Evolutionary conservation across 176 grass and related monocot genomes (phyloP).

Genomic region (Cocos nucifera): DNA sequence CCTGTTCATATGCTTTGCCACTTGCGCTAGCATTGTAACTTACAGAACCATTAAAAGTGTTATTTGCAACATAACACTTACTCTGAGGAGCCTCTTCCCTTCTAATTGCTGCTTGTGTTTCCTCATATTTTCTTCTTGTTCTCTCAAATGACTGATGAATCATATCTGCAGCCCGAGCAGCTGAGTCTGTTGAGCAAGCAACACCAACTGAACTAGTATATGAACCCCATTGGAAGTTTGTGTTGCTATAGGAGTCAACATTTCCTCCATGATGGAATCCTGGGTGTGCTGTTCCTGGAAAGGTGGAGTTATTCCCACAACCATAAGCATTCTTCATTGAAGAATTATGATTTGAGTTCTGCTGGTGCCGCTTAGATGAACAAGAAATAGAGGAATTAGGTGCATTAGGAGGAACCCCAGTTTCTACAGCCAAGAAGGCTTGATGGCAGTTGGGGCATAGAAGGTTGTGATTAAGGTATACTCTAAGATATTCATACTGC

Average conservation of each 20-base stretch:
- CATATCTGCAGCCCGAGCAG: slow-evolving; percentile 12
- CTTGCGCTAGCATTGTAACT: slow-evolving; percentile 1
- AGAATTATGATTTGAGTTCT: slow-evolving; percentile 30
- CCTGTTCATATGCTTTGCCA: slow-evolving; percentile 29
- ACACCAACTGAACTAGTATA: slow-evolving; percentile 30
- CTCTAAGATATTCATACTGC: slow-evolving; percentile 90
- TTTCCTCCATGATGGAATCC: slow-evolving; percentile 47
- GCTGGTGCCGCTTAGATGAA: slow-evolving; percentile 42
- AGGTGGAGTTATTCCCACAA: slow-evolving; percentile 36
- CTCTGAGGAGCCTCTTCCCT: not conserved
- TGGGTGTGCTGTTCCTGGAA: slow-evolving; percentile 36
- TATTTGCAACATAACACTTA: slow-evolving; percentile 29
- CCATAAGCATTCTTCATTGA: slow-evolving; percentile 40
- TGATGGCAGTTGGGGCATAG: slow-evolving; percentile 85
- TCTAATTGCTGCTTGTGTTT: slow-evolving; percentile 1
- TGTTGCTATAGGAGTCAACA: slow-evolving; percentile 51
- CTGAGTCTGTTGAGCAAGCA: slow-evolving; percentile 33
- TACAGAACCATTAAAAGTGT: not conserved
- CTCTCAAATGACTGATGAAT: slow-evolving; percentile 14
- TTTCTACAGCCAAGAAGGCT: slow-evolving; percentile 78
- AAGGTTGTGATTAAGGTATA: slow-evolving; percentile 89
- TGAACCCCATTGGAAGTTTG: slow-evolving; percentile 50
- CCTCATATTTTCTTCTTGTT: slow-evolving; percentile 32
- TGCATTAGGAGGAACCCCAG: slow-evolving; percentile 48
- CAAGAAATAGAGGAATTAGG: slow-evolving; percentile 47